These are phyloP conservation scores for Vigna reflexopilosa DNA, from an alignment of 306 rosid genomes.

Conservation along the genomic window DNA sequence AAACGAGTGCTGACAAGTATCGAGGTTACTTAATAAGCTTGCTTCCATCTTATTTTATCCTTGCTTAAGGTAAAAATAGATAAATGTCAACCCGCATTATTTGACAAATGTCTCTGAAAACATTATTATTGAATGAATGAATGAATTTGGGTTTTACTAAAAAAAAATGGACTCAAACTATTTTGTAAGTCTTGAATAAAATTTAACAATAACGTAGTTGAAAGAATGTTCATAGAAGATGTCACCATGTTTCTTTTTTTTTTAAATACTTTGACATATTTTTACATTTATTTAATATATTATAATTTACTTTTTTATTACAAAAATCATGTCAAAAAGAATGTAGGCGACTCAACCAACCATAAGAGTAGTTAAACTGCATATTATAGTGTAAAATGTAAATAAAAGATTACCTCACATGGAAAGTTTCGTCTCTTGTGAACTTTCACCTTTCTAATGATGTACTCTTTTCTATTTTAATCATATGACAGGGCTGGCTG, in stretches of 20 bases:
- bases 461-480: background rate
- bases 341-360: too few relatives aligned
- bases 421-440: background rate
- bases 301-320: too few relatives aligned
- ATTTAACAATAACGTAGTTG: background rate
- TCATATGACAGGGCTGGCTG: background rate
- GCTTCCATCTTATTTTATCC: conserved; percentile 38
- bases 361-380: background rate
- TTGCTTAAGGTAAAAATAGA: background rate
- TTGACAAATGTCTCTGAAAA: background rate
- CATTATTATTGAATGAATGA: background rate
- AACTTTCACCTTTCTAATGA: background rate
- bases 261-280: too few relatives aligned
- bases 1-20: conserved; percentile 57
- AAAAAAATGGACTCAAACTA: background rate
- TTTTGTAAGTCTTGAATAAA: background rate
- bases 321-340: too few relatives aligned
- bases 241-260: background rate
- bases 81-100: background rate
- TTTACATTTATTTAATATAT: too few relatives aligned
- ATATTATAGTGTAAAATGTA: background rate
- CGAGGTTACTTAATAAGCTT: conserved; percentile 61
- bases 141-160: background rate
- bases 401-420: background rate
- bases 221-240: background rate